These are phyloP conservation scores for Mycosphaerella sp. DNA, from an alignment of 2,329 filamentous ascomycete species.

Conservation along the genomic window DNA sequence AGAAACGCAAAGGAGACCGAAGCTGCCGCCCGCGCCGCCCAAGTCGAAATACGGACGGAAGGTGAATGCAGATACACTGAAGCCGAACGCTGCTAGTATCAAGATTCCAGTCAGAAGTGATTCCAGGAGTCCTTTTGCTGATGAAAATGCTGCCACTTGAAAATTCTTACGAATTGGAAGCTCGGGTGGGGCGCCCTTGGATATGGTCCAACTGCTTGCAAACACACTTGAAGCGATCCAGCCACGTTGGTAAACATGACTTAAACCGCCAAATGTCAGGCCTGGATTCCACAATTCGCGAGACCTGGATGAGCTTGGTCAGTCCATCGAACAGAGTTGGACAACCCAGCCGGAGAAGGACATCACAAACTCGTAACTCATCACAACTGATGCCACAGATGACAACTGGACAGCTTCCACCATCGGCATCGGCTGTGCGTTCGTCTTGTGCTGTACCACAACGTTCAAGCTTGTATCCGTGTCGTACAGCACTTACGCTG, in stretches of 20 bases:
- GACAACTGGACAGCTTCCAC: neutral
- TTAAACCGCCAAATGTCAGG: too few relatives aligned
- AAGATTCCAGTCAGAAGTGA: conserved; percentile 15
- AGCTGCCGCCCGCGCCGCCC: conserved; percentile 5
- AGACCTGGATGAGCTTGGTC: neutral
- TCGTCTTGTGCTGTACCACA: neutral
- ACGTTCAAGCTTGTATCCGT: neutral
- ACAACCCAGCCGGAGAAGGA: neutral
- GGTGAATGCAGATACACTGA: conserved; percentile 1
- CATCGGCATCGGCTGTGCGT: neutral
- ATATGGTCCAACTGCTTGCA: neutral
- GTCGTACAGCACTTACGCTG: neutral
- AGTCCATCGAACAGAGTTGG: neutral
- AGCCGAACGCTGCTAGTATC: neutral
- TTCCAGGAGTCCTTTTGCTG: conserved; percentile 22
- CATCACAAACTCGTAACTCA: neutral
- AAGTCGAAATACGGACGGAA: conserved; percentile 12
- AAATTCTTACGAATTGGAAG: neutral
- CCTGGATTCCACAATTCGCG: too few relatives aligned
- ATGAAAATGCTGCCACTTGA: conserved; percentile 23
- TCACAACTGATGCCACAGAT: too few relatives aligned
- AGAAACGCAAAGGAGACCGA: conserved; percentile 12
- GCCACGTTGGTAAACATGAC: too few relatives aligned
- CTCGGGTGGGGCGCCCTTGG: neutral
- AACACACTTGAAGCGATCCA: too few relatives aligned